These are phyloP conservation scores for Vitis labrusca DNA, from an alignment of 164 flowering plant species.

Conservation along the genomic window DNA sequence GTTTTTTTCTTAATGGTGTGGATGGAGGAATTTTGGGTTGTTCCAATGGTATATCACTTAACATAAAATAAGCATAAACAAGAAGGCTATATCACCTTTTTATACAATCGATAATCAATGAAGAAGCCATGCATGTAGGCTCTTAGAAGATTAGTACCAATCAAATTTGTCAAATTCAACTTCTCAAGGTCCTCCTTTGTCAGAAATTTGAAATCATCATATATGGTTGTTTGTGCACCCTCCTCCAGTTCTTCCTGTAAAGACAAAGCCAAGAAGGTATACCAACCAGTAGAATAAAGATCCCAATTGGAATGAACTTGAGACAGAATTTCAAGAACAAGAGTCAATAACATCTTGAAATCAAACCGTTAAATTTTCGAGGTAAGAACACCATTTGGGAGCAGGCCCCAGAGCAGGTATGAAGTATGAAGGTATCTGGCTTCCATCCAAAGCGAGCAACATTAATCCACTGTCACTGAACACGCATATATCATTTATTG, in stretches of 20 bases:
- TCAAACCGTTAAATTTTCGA: constrained; percentile 80
- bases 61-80: not conserved
- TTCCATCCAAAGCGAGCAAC: constrained; percentile 74
- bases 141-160: constrained; percentile 75
- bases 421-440: constrained; percentile 89
- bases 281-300: not conserved
- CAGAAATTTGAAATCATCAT: constrained; percentile 86
- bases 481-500: constrained; percentile 79
- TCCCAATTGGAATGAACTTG: not conserved
- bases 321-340: not conserved
- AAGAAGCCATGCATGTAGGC: constrained; percentile 96
- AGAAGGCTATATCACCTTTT: constrained; percentile 47
- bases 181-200: constrained; percentile 79
- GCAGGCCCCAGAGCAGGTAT: constrained; percentile 93
- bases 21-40: not conserved
- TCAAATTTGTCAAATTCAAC: constrained; percentile 62
- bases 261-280: not conserved
- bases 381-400: constrained; percentile 89
- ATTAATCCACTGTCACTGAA: constrained; percentile 83
- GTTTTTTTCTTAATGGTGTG: not conserved
- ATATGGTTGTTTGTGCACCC: constrained; percentile 65
- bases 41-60: not conserved
- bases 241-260: constrained; percentile 94
- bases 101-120: constrained; percentile 66
- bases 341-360: not conserved